phyloP scores from a whole-genome alignment of 1,284 basidiomycete genomes.

The Ceratobasidium sp. region DNA sequence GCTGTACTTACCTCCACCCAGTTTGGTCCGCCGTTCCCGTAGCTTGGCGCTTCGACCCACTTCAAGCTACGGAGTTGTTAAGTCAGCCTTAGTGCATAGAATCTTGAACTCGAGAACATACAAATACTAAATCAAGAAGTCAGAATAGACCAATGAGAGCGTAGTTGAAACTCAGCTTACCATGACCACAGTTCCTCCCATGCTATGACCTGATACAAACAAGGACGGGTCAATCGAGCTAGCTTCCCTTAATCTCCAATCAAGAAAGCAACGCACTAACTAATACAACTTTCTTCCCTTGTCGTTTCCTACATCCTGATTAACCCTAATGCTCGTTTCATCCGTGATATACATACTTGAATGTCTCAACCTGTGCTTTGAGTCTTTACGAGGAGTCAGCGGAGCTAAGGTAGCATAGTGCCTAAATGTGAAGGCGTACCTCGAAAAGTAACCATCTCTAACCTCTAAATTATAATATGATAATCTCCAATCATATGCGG shows the following conservation, averaged over 20 bases:
- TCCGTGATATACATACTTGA: constrained; percentile 60
- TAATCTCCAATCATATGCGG: constrained; percentile 90
- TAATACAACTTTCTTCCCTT: constrained; percentile 84
- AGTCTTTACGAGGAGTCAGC: constrained; percentile 56
- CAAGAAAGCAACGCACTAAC: constrained; percentile 54
- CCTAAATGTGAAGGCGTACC: constrained; percentile 8
- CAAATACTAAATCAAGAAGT: constrained; percentile 39
- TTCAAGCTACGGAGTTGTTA: constrained; percentile 66
- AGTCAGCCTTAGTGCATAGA: constrained; percentile 4
- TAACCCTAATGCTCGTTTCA: neutral
- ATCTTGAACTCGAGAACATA: neutral
- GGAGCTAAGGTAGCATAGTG: neutral
- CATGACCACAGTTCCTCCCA: constrained; percentile 32
- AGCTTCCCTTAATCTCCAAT: neutral
- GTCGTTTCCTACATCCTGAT: constrained; percentile 59
- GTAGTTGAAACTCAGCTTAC: neutral
- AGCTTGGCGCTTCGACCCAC: constrained; percentile 91
- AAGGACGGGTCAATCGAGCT: neutral
- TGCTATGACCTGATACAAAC: constrained; percentile 34
- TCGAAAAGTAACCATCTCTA: constrained; percentile 90
- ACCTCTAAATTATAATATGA: constrained; percentile 91
- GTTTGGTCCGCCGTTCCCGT: constrained; percentile 82
- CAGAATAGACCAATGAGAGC: neutral
- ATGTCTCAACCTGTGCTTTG: constrained; percentile 84
- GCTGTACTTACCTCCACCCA: constrained; percentile 87